Conservation (phyloP, 1,139 yeast species). For the Zygoascus meyerae region DNA sequence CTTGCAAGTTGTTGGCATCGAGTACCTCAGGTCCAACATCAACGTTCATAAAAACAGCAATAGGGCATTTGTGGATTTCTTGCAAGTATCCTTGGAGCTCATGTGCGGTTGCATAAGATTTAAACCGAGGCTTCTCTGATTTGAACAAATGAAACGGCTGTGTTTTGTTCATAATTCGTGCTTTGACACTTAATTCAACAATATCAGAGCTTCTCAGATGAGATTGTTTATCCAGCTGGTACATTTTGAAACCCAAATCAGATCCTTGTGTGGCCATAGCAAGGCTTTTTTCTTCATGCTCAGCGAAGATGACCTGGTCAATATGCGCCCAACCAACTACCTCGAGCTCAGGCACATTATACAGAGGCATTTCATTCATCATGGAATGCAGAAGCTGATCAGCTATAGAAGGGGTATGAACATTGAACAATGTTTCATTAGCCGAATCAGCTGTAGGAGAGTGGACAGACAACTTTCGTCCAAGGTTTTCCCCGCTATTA, state of each 20-base stretch:
- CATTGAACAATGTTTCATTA: conserved; percentile 16
- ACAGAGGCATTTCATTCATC: conserved; percentile 76
- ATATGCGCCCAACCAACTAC: conserved; percentile 68
- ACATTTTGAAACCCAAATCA: conserved; percentile 21
- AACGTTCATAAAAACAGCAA: conserved; percentile 62
- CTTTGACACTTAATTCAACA: conserved; percentile 65
- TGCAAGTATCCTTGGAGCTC: conserved; percentile 51
- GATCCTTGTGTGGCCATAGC: conserved; percentile 12
- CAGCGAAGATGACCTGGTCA: conserved; percentile 39
- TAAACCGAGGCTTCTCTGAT: conserved; percentile 35
- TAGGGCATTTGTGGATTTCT: conserved; percentile 49
- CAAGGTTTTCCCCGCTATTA: conserved; percentile 11
- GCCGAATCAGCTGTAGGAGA: conserved; percentile 8
- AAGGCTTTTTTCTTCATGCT: conserved; percentile 19
- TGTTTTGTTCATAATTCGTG: conserved; percentile 68
- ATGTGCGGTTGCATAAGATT: conserved; percentile 75
- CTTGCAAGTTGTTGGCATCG: conserved; percentile 37
- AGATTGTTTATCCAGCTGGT: conserved; percentile 24
- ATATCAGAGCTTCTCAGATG: conserved; percentile 37
- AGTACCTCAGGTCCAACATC: conserved; percentile 35
- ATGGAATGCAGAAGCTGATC: conserved; percentile 86
- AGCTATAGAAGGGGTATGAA: conserved; percentile 57
- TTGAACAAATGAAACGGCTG: conserved; percentile 85
- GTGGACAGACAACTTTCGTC: not conserved
- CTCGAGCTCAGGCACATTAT: conserved; percentile 59